Evolutionary conservation across 129 eudicot genomes (phyloP).

Genomic region (Artemisia annua): DNA sequence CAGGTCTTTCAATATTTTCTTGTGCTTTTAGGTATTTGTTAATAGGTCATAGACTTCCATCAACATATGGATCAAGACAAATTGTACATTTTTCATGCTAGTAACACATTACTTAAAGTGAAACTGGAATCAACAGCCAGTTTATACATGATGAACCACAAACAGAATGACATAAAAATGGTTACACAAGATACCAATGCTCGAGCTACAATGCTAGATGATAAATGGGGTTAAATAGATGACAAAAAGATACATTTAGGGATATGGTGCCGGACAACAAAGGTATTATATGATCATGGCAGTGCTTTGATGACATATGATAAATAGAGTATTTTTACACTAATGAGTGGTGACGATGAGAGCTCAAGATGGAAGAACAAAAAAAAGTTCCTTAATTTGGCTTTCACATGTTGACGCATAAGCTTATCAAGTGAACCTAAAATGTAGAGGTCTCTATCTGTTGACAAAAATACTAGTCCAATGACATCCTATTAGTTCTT

Average conservation of each 20-base stretch:
- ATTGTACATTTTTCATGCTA: not conserved
- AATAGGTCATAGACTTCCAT: constrained; percentile 11
- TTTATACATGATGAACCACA: not conserved
- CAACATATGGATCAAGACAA: not conserved
- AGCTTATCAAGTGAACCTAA: not conserved
- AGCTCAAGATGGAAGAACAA: not conserved
- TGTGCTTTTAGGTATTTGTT: constrained; percentile 8
- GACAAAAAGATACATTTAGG: constrained; percentile 10
- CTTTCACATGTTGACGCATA: constrained; percentile 13
- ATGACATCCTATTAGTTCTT: too few species aligned
- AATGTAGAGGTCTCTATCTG: constrained; percentile 7
- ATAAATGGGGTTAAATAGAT: constrained; percentile 2
- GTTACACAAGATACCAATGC: constrained; percentile 1
- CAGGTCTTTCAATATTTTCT: not conserved
- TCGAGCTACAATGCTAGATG: not conserved
- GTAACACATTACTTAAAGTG: too few species aligned
- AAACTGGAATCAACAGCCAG: not conserved
- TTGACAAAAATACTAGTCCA: constrained; percentile 17
- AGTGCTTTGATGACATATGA: constrained; percentile 24
- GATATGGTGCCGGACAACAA: constrained; percentile 8
- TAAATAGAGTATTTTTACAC: not conserved
- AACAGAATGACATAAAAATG: not conserved
- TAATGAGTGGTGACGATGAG: not conserved
- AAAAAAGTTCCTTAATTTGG: constrained; percentile 4
- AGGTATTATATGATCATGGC: constrained; percentile 10